Evolutionary conservation across 768 basidiomycete genomes (phyloP), one percentile per base, ranked within the genome.

Genomic region (Hydnomerulius pinastri): DNA sequence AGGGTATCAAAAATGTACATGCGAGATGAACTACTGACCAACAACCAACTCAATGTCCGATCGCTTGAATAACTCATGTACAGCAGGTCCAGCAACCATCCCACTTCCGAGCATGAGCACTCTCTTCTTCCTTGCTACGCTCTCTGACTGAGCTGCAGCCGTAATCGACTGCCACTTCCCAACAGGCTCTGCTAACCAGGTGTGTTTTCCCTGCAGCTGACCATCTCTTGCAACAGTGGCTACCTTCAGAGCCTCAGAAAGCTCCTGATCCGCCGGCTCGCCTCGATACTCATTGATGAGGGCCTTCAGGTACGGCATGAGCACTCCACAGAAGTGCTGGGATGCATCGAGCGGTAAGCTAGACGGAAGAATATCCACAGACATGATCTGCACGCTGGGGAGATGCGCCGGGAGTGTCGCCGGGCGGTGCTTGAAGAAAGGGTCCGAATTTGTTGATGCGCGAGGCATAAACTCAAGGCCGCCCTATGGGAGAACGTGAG

Each of bases 21-120:
- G 44, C 51, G 10, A 46, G 43, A 43, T 36, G 17, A 23, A 28
- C 20, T 36, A 78, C 86, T 62, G 54, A 93, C 93, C 93, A 53
- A 97, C 82, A 5, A 89, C 67, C 24, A 97, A 68, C 47, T 85
- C 76, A 0, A 94, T 71, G 55, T 91, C 87, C 0, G 62, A 57
- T 48, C 83, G 72, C 55, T 75, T 74, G 36, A 81, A 79, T 42
- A 97, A 77, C 60, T 87, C 80, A 44, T 88, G 81, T 3, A 92
- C 85, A 0, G 90, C 90, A 13, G 95, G 95, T 2, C 86, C 87
- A 4, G 93, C 92, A 17, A 98, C 95, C 85, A 97, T 92, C n/a
- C 95, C 95, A 47, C 90, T 92, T 7, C 95, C 95, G 2, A 98
- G 77, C 61, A 97, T 73, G 28, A 98, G 67, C 0, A 94, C 78